Base-by-base conservation (phyloP, 1,139 yeast genomes). In the Lodderomyces margitis region DNA sequence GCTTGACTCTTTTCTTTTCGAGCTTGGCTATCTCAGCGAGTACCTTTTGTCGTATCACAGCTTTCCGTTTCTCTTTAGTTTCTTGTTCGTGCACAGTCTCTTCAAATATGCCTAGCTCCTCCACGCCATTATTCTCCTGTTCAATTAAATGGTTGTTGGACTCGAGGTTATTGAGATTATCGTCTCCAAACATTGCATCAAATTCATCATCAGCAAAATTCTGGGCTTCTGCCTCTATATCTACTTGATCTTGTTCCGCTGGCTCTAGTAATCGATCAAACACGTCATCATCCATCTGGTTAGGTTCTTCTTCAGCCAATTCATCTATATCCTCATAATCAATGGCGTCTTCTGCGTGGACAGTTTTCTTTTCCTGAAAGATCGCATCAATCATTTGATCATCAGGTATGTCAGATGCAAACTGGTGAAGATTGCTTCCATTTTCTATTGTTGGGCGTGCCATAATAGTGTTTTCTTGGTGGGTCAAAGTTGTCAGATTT, bases 241-340 rank as follows among this genome's bases (percentile, higher is more conserved):
- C 37, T 11, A 24, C 41, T 19, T 36, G 56, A 24, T 14, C 44
- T 7, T 19, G 12, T 32, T 8, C 8, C 32, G 8, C 12, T n/a
- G 17, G 21, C 23, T 30, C 40, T 6, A 44, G 12, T n/a, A 49
- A 21, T 34, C 53, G 61, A 11, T 50, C 61, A 19, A 50, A 45
- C 34, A 56, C 63, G 7, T 52, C 63, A 15, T 54, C 62, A 16
- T 65, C 75, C 44, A 74, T 80, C n/a, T 65, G 73, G 0, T 75
- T 73, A 6, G 68, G 49, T 17, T 54, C 87, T 41, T 88, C 96
- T n/a, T 71, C 98, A 0, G 98, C 98, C 43, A 92, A 70, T 59
- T 91, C 97, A 52, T 91, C 98, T 50, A 87, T 95, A 57, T 88
- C 96, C 55, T 88, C 97, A 58, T 87, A 92, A 62, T 92, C 98